Base-by-base conservation (phyloP, 2,329 filamentous ascomycete genomes). In the Hortaea werneckii region DNA sequence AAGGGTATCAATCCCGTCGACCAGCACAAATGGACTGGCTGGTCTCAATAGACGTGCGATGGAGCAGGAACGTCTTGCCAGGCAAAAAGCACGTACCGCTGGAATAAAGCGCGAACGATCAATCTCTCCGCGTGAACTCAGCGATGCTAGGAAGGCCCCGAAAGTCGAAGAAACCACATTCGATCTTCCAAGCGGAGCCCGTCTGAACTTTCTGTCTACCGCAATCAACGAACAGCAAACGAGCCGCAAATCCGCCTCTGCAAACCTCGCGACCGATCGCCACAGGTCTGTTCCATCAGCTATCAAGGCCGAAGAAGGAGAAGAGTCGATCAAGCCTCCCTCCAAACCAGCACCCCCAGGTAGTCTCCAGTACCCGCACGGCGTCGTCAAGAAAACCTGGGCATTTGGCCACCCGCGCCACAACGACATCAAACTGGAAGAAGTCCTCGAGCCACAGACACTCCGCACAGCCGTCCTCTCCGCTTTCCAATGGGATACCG, bases 351-450 rank as follows among this genome's bases (percentile, higher is more conserved):
- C 40, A 9, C 29, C 10, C 34, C 35, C 46, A 13, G 49, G 46
- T 6, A 44, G 48, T 4, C 35, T 64, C 6, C 66, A 73, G 45
- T 82, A 75, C 56, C 74, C 76, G 0, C 54, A 61, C 3, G 90
- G 89, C 1, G 69, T 73, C 0, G 78, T 96, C 40, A 92, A 87
- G 65, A 87, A 84, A 58, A 96, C 92, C 0, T 90, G 84, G 79
- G 80, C 78, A 0, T 71, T 71, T 32, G 80, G 82, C 2, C 78
- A 77, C 51, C 69, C 75, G 1, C 74, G 85, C 32, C 71, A 70
- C 4, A 76, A 88, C 50, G 87, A 94, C 51, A 87, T 96, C 60
- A 92, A 81, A 49, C 80, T 96, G 37, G 87, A 94, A 57, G 88
- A 95, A 62, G 77, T 95, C 0, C 66, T 95, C 1, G 84, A 94